A percentile compares a stretch with the other conserved stretches of the same genome.
These are phyloP conservation scores for Botrytis byssoidea DNA, from an alignment of 2,329 filamentous ascomycete species.

Conservation along the genomic window DNA sequence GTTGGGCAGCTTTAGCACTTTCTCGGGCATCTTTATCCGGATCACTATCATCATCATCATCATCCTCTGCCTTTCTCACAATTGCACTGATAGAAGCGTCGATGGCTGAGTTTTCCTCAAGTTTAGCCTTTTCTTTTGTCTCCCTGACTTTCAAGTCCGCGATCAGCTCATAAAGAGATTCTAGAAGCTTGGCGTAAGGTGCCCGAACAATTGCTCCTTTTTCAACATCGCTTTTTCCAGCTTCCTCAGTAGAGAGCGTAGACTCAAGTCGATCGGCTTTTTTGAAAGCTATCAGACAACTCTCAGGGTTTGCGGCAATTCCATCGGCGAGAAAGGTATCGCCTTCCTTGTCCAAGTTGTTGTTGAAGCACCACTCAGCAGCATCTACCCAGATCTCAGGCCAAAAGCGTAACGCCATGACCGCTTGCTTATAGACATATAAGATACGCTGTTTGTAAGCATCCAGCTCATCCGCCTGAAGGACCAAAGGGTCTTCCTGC, in stretches of 20 bases:
- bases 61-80: constrained; percentile 50
- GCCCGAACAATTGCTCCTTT: constrained; percentile 67
- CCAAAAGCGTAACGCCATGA: constrained; percentile 93
- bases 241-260: constrained; percentile 73
- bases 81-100: constrained; percentile 41
- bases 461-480: constrained; percentile 76
- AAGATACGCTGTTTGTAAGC: constrained; percentile 76
- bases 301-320: constrained; percentile 88
- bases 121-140: constrained; percentile 54
- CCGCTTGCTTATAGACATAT: constrained; percentile 88
- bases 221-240: constrained; percentile 62
- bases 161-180: constrained; percentile 83
- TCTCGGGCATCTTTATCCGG: constrained; percentile 41
- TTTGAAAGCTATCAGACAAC: constrained; percentile 84
- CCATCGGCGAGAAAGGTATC: constrained; percentile 74
- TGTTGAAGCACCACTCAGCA: constrained; percentile 86
- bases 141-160: constrained; percentile 68
- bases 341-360: constrained; percentile 65
- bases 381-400: constrained; percentile 96
- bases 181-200: constrained; percentile 78
- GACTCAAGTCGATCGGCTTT: constrained; percentile 84
- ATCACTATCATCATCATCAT: constrained; percentile 45
- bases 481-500: constrained; percentile 83
- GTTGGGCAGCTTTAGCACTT: constrained; percentile 57
- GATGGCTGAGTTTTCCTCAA: constrained; percentile 50